Evolutionary conservation across 768 basidiomycete species (phyloP).

Genomic region (Auricularia sp.): DNA sequence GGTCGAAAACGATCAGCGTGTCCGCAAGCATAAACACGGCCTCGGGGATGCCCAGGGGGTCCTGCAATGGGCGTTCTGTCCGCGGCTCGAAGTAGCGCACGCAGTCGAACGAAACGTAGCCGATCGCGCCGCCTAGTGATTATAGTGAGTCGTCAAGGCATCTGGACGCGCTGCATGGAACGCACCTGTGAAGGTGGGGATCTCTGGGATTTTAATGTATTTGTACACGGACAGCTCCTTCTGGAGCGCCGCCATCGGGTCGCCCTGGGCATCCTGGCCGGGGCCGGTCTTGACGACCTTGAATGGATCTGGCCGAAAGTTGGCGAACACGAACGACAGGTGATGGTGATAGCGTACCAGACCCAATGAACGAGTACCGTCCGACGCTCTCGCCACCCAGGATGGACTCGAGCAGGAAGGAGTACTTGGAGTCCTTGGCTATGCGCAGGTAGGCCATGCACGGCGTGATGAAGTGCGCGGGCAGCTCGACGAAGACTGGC

Average conservation of each 20-base stretch:
- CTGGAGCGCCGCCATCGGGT: constrained; percentile 78
- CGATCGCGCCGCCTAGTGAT: constrained; percentile 76
- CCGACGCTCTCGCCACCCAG: constrained; percentile 83
- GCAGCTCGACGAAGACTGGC: constrained; percentile 85
- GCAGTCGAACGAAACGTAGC: constrained; percentile 95
- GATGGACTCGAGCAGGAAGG: constrained; percentile 90
- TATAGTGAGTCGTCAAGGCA: neutral
- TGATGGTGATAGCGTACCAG: constrained; percentile 46
- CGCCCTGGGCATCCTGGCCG: constrained; percentile 70
- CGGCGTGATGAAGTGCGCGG: constrained; percentile 93
- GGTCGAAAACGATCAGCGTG: constrained; percentile 92
- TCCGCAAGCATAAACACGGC: constrained; percentile 95
- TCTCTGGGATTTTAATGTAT: constrained; percentile 84
- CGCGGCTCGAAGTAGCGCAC: constrained; percentile 95
- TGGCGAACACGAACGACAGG: neutral
- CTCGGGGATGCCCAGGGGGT: constrained; percentile 83
- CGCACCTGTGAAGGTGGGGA: constrained; percentile 76
- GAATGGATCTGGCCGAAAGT: constrained; percentile 59
- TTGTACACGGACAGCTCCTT: constrained; percentile 77
- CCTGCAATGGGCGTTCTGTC: constrained; percentile 59
- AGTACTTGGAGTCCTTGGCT: constrained; percentile 85
- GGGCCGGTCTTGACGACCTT: constrained; percentile 87
- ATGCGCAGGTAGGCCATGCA: constrained; percentile 93
- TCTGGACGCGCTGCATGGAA: neutral
- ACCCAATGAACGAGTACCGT: constrained; percentile 92